Evolutionary conservation across 192 early-diverging fungal species (phyloP), one percentile per base, ranked within the genome.

Genomic region (Dissophora ornata): DNA sequence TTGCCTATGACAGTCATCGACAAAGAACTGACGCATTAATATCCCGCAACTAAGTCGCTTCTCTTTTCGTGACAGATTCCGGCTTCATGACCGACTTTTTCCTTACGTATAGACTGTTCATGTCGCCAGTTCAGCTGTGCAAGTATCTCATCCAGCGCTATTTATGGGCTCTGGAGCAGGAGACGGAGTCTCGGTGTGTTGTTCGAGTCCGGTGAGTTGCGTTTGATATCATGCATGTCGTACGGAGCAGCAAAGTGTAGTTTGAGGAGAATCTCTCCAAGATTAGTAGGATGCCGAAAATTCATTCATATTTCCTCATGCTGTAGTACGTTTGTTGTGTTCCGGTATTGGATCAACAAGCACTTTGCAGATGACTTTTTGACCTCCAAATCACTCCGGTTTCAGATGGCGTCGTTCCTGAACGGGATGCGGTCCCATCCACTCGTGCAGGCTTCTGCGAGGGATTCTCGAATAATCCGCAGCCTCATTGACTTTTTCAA

Each of bases 51-150:
- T 30, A 38, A 34, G 2, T 49, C 19, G 29, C 58, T 57, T 26
- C 62, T 45, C 22, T 19, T 28, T n/a, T 13, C 36, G 53, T 47
- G 16, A 34, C 69, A 85, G 86, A 87, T 38, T 62, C 67, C n/a
- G 79, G 82, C 24, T 86, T 86, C 46, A 47, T 84, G 19, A 45
- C 73, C 26, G 84, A 85, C 44, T 88, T 88, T 47, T 88, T 88
- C 47, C 56, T 88, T 42, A 88, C 86, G 6, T 88, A 74, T 34
- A 81, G 86, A 6, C 63, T 83, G 24, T 88, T 85, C 57, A 58
- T 83, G 46, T 75, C 84, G 3, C 81, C 86, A 4, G 71, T 85
- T 11, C 75, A 84, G 32, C 75, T 88, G 0, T 88, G 86, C 59
- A 83, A 84, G 36, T 60, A 84, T 29, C 57, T 88, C 10, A 86